phyloP scores from a whole-genome alignment of 768 basidiomycete genomes.

The Suillus subaureus region DNA sequence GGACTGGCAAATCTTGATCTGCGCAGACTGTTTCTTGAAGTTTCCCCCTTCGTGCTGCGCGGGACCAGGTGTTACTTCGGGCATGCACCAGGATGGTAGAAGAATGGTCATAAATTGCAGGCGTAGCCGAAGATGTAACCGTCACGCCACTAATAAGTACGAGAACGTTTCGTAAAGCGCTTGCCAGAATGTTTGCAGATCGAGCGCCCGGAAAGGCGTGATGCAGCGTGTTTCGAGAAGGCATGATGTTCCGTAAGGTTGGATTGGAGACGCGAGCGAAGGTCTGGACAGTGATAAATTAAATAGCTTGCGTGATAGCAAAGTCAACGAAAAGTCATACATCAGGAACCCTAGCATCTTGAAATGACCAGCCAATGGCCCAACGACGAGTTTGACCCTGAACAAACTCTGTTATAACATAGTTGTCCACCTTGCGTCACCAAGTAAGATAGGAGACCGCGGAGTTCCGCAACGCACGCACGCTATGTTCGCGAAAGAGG shows the following conservation, averaged over 20 bases:
- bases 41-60: constrained; percentile 58
- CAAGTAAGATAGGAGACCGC: background rate
- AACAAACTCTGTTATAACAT: constrained; percentile 79
- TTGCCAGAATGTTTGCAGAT: constrained; percentile 14
- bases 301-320: background rate
- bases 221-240: constrained; percentile 55
- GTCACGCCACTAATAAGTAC: constrained; percentile 33
- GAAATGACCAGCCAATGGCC: constrained; percentile 88
- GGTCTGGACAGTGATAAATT: constrained; percentile 33
- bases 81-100: constrained; percentile 30
- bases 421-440: constrained; percentile 72
- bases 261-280: constrained; percentile 42
- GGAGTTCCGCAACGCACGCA: constrained; percentile 25
- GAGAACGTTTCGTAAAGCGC: constrained; percentile 35
- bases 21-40: constrained; percentile 9
- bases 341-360: constrained; percentile 67
- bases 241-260: constrained; percentile 54
- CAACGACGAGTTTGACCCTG: constrained; percentile 92
- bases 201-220: constrained; percentile 36
- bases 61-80: constrained; percentile 63
- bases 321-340: constrained; percentile 46
- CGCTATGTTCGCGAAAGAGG: constrained; percentile 48
- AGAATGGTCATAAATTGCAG: constrained; percentile 8
- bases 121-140: constrained; percentile 5
- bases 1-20: constrained; percentile 13